phyloP scores from a whole-genome alignment of 2,329 filamentous ascomycete genomes.

The Cladophialophora bantiana region DNA sequence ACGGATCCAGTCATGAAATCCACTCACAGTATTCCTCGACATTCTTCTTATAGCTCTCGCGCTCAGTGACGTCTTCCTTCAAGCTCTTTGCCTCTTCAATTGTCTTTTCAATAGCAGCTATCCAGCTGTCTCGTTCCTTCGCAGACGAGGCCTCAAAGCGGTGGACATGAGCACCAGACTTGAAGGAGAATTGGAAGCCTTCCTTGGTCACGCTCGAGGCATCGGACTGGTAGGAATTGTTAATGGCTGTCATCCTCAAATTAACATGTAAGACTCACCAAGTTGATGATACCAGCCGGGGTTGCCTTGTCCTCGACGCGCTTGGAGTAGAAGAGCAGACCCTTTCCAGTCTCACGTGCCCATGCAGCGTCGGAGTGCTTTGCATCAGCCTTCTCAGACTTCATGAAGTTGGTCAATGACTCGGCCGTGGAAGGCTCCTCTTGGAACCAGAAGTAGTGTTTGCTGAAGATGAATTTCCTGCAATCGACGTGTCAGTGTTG shows the following conservation, averaged over 20 bases:
- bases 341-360: slow-evolving; percentile 93
- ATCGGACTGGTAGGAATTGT: slow-evolving; percentile 59
- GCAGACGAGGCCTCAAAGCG: slow-evolving; percentile 80
- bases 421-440: slow-evolving; percentile 75
- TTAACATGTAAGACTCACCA: slow-evolving; percentile 65
- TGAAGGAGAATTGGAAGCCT: slow-evolving; percentile 84
- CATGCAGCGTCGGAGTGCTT: slow-evolving; percentile 80
- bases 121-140: slow-evolving; percentile 90
- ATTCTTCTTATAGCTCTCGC: slow-evolving; percentile 87
- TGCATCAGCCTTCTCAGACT: slow-evolving; percentile 84
- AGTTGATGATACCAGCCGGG: slow-evolving; percentile 81
- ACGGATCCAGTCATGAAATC: slow-evolving; percentile 24
- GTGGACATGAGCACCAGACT: slow-evolving; percentile 87
- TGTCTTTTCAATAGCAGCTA: slow-evolving; percentile 81
- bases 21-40: slow-evolving; percentile 73
- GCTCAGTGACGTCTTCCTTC: slow-evolving; percentile 73
- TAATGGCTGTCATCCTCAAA: slow-evolving; percentile 14
- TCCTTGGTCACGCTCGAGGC: slow-evolving; percentile 76
- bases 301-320: slow-evolving; percentile 79
- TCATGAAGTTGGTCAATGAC: slow-evolving; percentile 77
- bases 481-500: slow-evolving; percentile 1
- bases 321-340: slow-evolving; percentile 90
- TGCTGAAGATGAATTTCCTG: slow-evolving; percentile 87
- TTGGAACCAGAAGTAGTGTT: slow-evolving; percentile 92
- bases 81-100: slow-evolving; percentile 84